These are phyloP conservation scores for Oryza officinalis DNA, from an alignment of 176 grass and related monocot species.

Conservation along the genomic window DNA sequence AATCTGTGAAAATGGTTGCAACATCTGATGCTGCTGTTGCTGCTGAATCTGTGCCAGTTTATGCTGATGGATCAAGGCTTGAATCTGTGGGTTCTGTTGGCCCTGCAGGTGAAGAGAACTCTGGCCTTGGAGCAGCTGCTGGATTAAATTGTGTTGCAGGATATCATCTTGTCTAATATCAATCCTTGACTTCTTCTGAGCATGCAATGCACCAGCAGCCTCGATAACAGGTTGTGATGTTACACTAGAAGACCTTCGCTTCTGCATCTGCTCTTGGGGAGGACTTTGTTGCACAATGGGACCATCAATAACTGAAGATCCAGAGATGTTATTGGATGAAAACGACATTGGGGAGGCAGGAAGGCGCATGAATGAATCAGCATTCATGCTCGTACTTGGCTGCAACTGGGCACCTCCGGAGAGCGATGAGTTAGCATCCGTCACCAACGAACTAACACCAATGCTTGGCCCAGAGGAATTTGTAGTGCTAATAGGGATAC, in stretches of 20 bases:
- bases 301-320: slow-evolving; percentile 91
- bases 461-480: slow-evolving; percentile 86
- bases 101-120: slow-evolving; percentile 57
- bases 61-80: slow-evolving; percentile 80
- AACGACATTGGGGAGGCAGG: slow-evolving; percentile 98
- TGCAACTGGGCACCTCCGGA: slow-evolving; percentile 85
- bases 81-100: slow-evolving; percentile 75
- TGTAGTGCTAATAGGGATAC: slow-evolving; percentile 53
- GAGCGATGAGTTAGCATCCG: slow-evolving; percentile 83
- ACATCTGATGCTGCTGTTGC: slow-evolving; percentile 71
- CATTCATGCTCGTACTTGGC: slow-evolving; percentile 82
- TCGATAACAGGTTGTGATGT: slow-evolving; percentile 77
- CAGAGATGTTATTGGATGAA: slow-evolving; percentile 96
- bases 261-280: slow-evolving; percentile 74
- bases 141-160: slow-evolving; percentile 70
- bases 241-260: slow-evolving; percentile 76
- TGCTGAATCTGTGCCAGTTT: slow-evolving; percentile 66
- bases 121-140: slow-evolving; percentile 68
- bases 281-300: slow-evolving; percentile 82
- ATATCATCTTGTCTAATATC: slow-evolving; percentile 73
- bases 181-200: slow-evolving; percentile 79
- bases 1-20: slow-evolving; percentile 73
- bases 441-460: slow-evolving; percentile 93
- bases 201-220: slow-evolving; percentile 37
- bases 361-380: slow-evolving; percentile 83